Percentiles rank a stretch among this genome's conserved stretches.
These are phyloP conservation scores for Huntiella savannae DNA, from an alignment of 2,329 filamentous ascomycete genomes.

Conservation along the genomic window DNA sequence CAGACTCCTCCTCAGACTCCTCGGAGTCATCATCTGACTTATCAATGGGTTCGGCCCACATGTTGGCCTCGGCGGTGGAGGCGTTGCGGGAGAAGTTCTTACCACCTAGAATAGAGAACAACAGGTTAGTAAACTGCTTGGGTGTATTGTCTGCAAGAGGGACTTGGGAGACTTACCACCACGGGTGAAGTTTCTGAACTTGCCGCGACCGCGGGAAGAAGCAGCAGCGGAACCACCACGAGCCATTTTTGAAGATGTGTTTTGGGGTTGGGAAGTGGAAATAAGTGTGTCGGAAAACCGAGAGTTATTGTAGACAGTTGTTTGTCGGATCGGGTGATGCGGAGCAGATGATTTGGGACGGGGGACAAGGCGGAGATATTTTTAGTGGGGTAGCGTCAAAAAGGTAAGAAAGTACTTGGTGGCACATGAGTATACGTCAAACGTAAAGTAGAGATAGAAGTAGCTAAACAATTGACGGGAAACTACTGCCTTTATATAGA, in stretches of 20 bases:
- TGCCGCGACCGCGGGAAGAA: conserved; percentile 59
- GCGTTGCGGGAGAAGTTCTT: conserved; percentile 91
- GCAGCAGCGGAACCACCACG: conserved; percentile 22
- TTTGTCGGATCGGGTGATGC: not conserved
- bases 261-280: not conserved
- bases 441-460: not conserved
- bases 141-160: not conserved
- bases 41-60: conserved; percentile 41
- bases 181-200: conserved; percentile 83
- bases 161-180: conserved; percentile 43
- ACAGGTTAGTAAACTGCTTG: not conserved
- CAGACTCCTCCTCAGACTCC: conserved; percentile 31
- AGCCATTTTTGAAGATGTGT: conserved; percentile 22
- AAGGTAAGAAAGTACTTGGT: not conserved
- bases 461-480: not conserved
- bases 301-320: not conserved
- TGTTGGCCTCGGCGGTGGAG: conserved; percentile 64
- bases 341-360: not conserved
- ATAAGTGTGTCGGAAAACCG: not conserved
- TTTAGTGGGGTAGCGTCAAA: not conserved
- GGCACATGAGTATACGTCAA: not conserved
- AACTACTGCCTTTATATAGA: not conserved
- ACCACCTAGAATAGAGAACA: conserved; percentile 40
- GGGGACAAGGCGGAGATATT: not conserved
- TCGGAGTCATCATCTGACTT: conserved; percentile 34